phyloP scores from a whole-genome alignment of 1,139 yeast genomes.

The Nakaseomyces delphensis region DNA sequence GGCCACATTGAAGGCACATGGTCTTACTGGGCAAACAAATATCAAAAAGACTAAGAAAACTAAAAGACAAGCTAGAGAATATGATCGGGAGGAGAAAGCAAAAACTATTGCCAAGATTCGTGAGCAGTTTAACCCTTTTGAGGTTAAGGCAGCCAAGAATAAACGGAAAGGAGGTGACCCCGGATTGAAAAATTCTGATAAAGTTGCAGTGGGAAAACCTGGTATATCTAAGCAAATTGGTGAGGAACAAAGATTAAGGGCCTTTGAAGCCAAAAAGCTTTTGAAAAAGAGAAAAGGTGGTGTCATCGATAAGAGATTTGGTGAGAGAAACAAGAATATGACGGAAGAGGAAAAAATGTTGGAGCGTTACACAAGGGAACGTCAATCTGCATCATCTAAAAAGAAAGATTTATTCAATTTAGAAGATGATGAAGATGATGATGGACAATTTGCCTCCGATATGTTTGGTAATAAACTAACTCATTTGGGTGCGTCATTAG shows the following conservation, averaged over 20 bases:
- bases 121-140: slow-evolving; percentile 83
- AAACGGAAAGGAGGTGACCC: slow-evolving; percentile 48
- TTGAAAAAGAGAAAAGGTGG: slow-evolving; percentile 69
- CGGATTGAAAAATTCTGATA: slow-evolving; percentile 36
- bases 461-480: slow-evolving; percentile 50
- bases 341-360: slow-evolving; percentile 89
- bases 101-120: slow-evolving; percentile 54
- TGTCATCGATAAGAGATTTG: slow-evolving; percentile 79
- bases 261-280: slow-evolving; percentile 55
- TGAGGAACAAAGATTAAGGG: slow-evolving; percentile 61
- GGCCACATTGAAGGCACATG: slow-evolving; percentile 66
- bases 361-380: slow-evolving; percentile 85
- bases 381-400: slow-evolving; percentile 44
- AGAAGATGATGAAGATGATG: slow-evolving; percentile 60
- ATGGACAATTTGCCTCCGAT: slow-evolving; percentile 33
- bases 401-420: slow-evolving; percentile 56
- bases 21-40: slow-evolving; percentile 76
- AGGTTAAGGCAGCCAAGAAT: slow-evolving; percentile 58
- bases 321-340: slow-evolving; percentile 67
- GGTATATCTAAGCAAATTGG: slow-evolving; percentile 69
- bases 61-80: slow-evolving; percentile 51
- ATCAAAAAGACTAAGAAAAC: slow-evolving; percentile 42
- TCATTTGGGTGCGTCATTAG: slow-evolving; percentile 67
- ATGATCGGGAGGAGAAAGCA: slow-evolving; percentile 58
- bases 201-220: slow-evolving; percentile 61